Evolutionary conservation across 2,329 filamentous ascomycete genomes (phyloP).

Genomic region (Botrytis fragariae): DNA sequence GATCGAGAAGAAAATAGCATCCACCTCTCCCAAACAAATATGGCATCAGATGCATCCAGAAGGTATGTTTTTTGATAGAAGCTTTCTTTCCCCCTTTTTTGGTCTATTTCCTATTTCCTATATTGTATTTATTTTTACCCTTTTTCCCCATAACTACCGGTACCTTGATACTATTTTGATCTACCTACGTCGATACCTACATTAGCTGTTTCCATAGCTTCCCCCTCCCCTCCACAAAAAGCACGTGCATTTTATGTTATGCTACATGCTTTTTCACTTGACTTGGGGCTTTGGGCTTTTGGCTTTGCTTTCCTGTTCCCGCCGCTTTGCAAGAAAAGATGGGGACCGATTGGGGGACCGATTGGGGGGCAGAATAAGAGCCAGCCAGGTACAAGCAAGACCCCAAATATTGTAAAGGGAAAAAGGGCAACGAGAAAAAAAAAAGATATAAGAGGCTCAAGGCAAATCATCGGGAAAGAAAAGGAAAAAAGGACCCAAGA

Average conservation of each 20-base stretch:
- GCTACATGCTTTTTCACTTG: neutral
- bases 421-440: neutral
- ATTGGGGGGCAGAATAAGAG: neutral
- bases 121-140: neutral
- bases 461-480: slow-evolving; percentile 1
- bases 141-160: neutral
- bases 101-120: neutral
- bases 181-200: slow-evolving; percentile 2
- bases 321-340: neutral
- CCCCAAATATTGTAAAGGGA: neutral
- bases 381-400: neutral
- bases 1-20: neutral
- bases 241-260: slow-evolving; percentile 19
- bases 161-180: slow-evolving; percentile 9
- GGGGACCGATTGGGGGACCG: neutral
- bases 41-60: slow-evolving; percentile 36
- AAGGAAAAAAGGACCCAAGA: neutral
- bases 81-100: neutral
- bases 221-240: slow-evolving; percentile 20
- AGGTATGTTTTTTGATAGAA: slow-evolving; percentile 27
- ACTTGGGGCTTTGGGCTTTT: neutral
- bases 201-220: slow-evolving; percentile 19
- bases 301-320: neutral
- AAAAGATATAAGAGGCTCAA: neutral
- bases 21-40: slow-evolving; percentile 10